phyloP scores from a whole-genome alignment of 1,284 basidiomycete species.

The Boletus semigastroideus region DNA sequence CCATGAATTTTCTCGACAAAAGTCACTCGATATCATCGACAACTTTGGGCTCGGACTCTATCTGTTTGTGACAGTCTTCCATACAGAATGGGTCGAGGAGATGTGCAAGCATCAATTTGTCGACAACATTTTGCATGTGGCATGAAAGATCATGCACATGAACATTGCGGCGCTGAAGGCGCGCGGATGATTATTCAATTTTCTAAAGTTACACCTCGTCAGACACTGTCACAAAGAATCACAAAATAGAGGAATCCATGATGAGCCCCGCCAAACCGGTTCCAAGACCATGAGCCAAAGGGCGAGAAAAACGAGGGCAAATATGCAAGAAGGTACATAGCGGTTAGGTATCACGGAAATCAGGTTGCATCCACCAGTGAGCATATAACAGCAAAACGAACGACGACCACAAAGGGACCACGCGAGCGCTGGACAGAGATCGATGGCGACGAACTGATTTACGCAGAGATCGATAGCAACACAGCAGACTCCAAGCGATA shows the following conservation, averaged over 20 bases:
- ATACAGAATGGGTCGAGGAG: no score
- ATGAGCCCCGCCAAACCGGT: slow-evolving; percentile 7
- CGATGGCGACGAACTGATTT: slow-evolving; percentile 14
- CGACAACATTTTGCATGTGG: no score
- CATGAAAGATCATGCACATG: no score
- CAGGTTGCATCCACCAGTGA: slow-evolving; percentile 3
- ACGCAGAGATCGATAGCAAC: slow-evolving; percentile 28
- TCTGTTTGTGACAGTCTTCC: no score
- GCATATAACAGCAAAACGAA: slow-evolving; percentile 14
- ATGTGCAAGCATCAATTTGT: no score
- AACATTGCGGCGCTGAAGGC: no score
- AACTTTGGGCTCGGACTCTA: no score
- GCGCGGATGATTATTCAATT: slow-evolving; percentile 20
- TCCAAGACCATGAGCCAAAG: slow-evolving; percentile 1
- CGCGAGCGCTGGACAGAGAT: slow-evolving; percentile 15
- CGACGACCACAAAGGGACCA: slow-evolving; percentile 10
- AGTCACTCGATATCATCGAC: no score
- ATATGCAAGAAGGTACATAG: slow-evolving; percentile 29
- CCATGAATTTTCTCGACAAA: no score
- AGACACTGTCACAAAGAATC: slow-evolving; percentile 13
- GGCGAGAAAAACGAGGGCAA: background rate
- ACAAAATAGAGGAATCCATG: slow-evolving; percentile 15
- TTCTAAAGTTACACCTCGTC: slow-evolving; percentile 32
- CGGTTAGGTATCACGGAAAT: slow-evolving; percentile 21
- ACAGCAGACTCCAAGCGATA: slow-evolving; percentile 20